Evolutionary conservation across 2,329 filamentous ascomycete genomes (phyloP), one percentile per base, ranked within the genome.

Genomic region (Cladosporium sp.): DNA sequence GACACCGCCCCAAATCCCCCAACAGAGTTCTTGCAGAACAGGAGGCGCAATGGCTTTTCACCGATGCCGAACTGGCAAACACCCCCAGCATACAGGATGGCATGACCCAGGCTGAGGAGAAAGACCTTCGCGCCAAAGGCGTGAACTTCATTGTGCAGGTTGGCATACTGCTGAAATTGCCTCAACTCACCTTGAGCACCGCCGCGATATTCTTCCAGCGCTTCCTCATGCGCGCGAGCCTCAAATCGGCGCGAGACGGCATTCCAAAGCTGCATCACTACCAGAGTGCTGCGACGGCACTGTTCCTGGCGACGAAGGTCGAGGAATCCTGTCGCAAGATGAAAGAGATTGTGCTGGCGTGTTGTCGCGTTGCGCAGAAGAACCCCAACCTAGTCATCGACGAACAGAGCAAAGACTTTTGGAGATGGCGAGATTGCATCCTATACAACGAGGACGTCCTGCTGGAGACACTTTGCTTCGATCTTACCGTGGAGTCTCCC

Each of bases 261-360:
- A 75, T 76, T 45, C 75, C 74, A 40, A 89, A 89, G 12, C 81
- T 95, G 42, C 92, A 96, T 68, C 91, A 96, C 61, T 97, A 96
- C 39, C 56, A 77, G 66, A 88, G 95, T 53, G 93, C 91, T 9
- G 93, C 91, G 0, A 96, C 91, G 1, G 82, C 90, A 1, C 78
- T 99, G 2, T 99, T 97, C 61, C 80, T 99, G 8, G 92, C 93
- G 7, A 96, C 95, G 60, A 99, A 99, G 69, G 92, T 95, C 17
- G 92, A 99, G 66, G 93, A 99, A 67, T 96, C 95, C 66, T 95
- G 90, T 65, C 85, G 92, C 43, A 96, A 96, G 71, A 96, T 96
- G 60, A 95, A 89, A 63, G 90, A 96, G 58, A 79, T 99, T 54
- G 92, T 99, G 58, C 86, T 96, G 27, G 89, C 91, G 1, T 93